These are phyloP conservation scores for Acanthamoeba quina DNA, from an alignment of 208 protist genomes.

Conservation along the genomic window DNA sequence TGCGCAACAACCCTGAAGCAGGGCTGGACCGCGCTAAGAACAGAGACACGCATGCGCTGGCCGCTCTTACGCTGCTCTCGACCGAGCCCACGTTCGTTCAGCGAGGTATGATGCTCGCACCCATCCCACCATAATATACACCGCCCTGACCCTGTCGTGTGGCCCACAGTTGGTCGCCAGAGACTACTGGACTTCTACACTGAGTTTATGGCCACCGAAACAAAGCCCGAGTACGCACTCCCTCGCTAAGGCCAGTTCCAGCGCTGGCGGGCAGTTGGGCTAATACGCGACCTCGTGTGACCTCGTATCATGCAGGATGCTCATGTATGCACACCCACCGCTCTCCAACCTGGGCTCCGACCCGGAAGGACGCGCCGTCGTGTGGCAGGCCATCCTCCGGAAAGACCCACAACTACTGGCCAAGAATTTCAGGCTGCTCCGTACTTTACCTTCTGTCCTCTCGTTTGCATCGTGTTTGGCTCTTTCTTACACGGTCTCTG, in stretches of 20 bases:
- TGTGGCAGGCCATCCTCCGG: constrained; percentile 8
- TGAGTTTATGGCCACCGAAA: neutral
- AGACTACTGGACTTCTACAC: constrained; percentile 1
- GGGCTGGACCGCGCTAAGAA: neutral
- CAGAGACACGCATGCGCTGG: neutral
- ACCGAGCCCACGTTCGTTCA: neutral
- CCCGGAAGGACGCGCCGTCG: neutral
- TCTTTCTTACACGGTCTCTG: neutral
- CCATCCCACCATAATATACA: no score
- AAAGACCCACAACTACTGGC: neutral
- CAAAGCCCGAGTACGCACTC: neutral
- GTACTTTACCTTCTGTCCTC: neutral
- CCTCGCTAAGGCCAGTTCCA: no score
- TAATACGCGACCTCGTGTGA: neutral
- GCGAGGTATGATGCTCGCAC: neutral
- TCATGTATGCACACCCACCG: neutral
- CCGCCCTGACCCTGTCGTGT: no score
- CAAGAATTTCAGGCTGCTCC: neutral
- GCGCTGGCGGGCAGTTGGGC: neutral
- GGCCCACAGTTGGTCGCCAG: neutral
- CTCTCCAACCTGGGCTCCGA: constrained; percentile 1
- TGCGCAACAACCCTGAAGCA: neutral
- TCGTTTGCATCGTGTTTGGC: neutral
- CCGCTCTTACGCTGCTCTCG: neutral
- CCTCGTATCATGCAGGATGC: neutral